Base-by-base conservation (phyloP, 225 moss, liverwort and hornwort genomes). In the Thuidium tamariscinum region DNA sequence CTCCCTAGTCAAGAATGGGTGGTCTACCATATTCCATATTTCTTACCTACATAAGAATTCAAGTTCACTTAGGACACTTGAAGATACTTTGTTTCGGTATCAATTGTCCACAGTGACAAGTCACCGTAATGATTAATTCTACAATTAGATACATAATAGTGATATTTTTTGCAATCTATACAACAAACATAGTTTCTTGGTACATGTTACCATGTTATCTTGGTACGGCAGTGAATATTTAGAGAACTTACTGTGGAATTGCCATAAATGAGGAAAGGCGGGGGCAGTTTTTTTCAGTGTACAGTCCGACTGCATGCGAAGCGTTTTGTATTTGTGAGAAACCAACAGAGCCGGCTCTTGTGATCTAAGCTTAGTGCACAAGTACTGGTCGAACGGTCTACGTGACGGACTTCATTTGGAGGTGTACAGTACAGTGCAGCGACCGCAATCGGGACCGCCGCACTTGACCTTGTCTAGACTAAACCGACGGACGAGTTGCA, bases 391-490 rank as follows among this genome's bases (percentile, higher is more conserved):
- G 71, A 66, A 72, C 25, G 16, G 44, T 69, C 69, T 80, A 61
- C 60, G 60, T 5, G 11, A n/a, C n/a, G n/a, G n/a, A 60, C 60
- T 60, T 18, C 54, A 9, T 79, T 55, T 37, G 16, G 46, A 72
- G 59, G 10, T 76, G 51, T 36, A 17, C 36, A 27, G 60, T 64
- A 64, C 82, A 27, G 60, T 64, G 57, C 82, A 82, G 74, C 9
- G 86, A 88, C 68, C 75, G 88, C 70, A 80, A 80, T 52, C 32
- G 68, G 34, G 81, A 89, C 84, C 77, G 89, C 89, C 76, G 77
- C 88, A 83, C 89, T 91, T 89, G 89, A 91, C 89, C 57, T 77
- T 57, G 72, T 81, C 81, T 82, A 84, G 13, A 66, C 49, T 37
- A n/a, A 65, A 85, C 68, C 56, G 57, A 84, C 71, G 49, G 84